These are phyloP conservation scores for Ophiostoma quercus DNA, from an alignment of 2,329 filamentous ascomycete species.

Conservation along the genomic window DNA sequence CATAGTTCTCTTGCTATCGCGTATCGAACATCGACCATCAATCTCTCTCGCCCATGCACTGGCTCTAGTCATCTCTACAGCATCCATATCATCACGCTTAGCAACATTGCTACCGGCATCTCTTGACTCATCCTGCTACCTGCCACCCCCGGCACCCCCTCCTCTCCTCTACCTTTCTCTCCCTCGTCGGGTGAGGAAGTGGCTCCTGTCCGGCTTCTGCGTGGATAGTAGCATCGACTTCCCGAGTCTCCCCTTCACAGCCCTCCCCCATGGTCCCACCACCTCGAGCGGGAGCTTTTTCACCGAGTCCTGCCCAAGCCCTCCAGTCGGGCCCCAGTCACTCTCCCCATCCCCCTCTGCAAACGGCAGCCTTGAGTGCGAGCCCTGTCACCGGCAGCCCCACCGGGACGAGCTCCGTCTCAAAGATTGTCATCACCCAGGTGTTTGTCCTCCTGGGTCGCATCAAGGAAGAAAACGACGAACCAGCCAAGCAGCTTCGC, in stretches of 20 bases:
- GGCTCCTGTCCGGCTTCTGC: constrained; percentile 27
- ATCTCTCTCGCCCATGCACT: background rate
- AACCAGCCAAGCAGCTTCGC: constrained; percentile 78
- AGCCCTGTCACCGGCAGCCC: constrained; percentile 59
- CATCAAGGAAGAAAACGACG: constrained; percentile 87
- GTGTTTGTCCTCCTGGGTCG: constrained; percentile 90
- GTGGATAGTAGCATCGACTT: constrained; percentile 27
- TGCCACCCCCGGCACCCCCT: background rate
- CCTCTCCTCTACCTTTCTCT: constrained; percentile 19
- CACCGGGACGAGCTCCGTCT: constrained; percentile 62
- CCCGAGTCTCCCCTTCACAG: constrained; percentile 21
- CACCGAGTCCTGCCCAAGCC: constrained; percentile 55
- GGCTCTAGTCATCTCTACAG: background rate
- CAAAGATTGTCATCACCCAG: constrained; percentile 92
- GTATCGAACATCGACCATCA: background rate
- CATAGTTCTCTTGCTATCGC: constrained; percentile 3
- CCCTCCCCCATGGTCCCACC: constrained; percentile 50
- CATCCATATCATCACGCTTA: constrained; percentile 2
- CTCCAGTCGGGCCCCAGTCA: constrained; percentile 53
- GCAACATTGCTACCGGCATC: background rate
- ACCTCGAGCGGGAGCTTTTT: constrained; percentile 60
- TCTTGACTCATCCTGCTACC: background rate
- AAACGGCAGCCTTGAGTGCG: constrained; percentile 52
- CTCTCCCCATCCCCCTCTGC: constrained; percentile 51
- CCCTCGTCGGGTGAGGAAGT: constrained; percentile 29